Conservation (phyloP, 331 rosid species). For the Erythrophleum ivorense region DNA sequence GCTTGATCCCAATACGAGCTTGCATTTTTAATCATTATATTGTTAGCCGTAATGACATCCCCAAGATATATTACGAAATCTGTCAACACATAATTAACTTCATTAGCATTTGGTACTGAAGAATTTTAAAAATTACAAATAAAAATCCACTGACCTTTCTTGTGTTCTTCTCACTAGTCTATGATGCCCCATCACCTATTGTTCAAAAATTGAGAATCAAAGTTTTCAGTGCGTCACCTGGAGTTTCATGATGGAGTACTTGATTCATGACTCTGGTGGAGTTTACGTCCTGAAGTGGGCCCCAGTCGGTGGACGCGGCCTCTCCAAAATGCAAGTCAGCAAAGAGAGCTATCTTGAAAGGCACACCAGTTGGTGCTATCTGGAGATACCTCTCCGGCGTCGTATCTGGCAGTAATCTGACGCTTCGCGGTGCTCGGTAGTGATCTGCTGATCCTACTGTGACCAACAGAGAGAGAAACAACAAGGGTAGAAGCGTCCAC, state of each 20-base stretch:
- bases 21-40: conserved; percentile 67
- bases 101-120: conserved; percentile 26
- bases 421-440: not conserved
- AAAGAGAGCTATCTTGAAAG: conserved; percentile 70
- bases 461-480: conserved; percentile 36
- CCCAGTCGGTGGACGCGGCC: conserved; percentile 72
- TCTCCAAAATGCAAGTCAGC: conserved; percentile 93
- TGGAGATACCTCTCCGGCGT: conserved; percentile 41
- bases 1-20: conserved; percentile 81
- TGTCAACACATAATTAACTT: conserved; percentile 34
- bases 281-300: conserved; percentile 72
- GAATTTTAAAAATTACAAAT: not conserved
- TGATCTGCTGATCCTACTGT: conserved; percentile 32
- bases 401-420: conserved; percentile 25
- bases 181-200: not conserved
- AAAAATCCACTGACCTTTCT: not conserved
- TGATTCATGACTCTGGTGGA: conserved; percentile 56
- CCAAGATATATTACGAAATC: conserved; percentile 89
- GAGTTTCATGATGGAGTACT: conserved; percentile 56
- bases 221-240: conserved; percentile 38
- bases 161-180: too few relatives aligned
- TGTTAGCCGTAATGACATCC: conserved; percentile 83
- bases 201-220: not conserved
- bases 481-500: conserved; percentile 14
- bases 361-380: conserved; percentile 42